phyloP scores from a whole-genome alignment of 139 green algal species.

The Chlorella sp. region DNA sequence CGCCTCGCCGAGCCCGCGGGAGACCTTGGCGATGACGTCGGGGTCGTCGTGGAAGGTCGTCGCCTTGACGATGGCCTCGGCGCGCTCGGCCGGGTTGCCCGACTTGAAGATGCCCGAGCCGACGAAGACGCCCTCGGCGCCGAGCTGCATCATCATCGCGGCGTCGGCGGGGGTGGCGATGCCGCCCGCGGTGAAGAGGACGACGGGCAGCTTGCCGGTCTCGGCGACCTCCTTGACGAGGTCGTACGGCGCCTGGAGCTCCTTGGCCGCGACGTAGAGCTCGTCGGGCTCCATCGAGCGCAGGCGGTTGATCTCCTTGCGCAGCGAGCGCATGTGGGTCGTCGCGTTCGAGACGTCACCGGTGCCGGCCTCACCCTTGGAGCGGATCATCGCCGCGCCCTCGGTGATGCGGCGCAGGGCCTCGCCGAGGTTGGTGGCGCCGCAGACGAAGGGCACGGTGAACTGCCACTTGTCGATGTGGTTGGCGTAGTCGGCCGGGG shows the following conservation, averaged over 20 bases:
- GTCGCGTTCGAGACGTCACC: too few relatives aligned
- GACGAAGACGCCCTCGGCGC: conserved; percentile 98
- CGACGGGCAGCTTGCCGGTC: conserved; percentile 72
- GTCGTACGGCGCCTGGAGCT: conserved; percentile 91
- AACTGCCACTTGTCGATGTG: conserved; percentile 99
- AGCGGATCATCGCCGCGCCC: conserved; percentile 97
- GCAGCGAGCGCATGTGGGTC: background rate
- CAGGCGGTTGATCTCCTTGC: conserved; percentile 28
- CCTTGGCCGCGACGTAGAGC: conserved; percentile 98
- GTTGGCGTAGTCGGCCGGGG: conserved; percentile 95
- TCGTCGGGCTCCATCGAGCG: conserved; percentile 98
- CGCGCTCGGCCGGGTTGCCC: conserved; percentile 86
- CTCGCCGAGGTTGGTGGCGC: conserved; percentile 97
- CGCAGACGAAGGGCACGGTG: conserved; percentile 97
- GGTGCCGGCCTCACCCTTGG: too few relatives aligned
- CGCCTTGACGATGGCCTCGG: conserved; percentile 92
- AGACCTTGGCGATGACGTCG: conserved; percentile 89
- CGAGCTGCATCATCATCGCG: conserved; percentile 97
- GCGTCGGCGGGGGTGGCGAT: conserved; percentile 96
- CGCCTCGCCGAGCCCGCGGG: conserved; percentile 81
- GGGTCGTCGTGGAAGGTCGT: conserved; percentile 97
- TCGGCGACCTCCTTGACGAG: too few relatives aligned
- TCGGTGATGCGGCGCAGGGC: conserved; percentile 94
- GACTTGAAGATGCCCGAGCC: conserved; percentile 98
- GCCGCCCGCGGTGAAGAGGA: conserved; percentile 98